Evolutionary conservation across 306 rosid species (phyloP), one percentile per base, ranked within the genome.

Genomic region (Glycine latifolia): DNA sequence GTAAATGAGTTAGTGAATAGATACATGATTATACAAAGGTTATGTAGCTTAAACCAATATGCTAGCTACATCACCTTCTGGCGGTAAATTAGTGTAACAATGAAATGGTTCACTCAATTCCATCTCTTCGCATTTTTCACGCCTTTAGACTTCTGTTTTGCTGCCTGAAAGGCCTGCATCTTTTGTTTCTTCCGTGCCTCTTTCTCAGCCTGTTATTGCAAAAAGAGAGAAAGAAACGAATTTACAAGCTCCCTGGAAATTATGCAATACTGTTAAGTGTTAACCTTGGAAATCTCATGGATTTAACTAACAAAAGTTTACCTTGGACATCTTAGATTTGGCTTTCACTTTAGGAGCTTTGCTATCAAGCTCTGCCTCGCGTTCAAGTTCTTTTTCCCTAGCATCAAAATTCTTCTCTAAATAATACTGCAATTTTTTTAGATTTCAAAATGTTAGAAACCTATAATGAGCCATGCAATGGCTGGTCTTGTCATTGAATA

Each of bases 241-340:
- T 43, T 37, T 33, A 41, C 71, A 73, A 74, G 69, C 68, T 43
- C 63, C 12, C 5, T 41, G 48, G 63, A 72, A 55, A 49, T 75
- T 50, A 43, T 50, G 67, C 63, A 50, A 73, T 52, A 80, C 63
- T 67, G 58, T 47, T 14, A 16, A 56, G 6, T 47, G 5, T 26
- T 65, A 35, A 83, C 47, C 69, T 26, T 26, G 31, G 31, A 26
- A 1, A 26, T 26, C 31, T 26, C 31, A 26, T 26, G 31, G 15
- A 15, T 63, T 62, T 13, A 39, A 52, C 33, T 43, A 67, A 63
- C 65, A 75, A 50, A 71, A 11, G 76, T 33, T 54, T 83, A 95
- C 99, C 97, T 91, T 95, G 6, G 99, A 93, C 99, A 95, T 95
- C 92, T 95, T 95, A 16, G 97, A 95, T 88, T 95, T 95, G 81